Base-by-base conservation (phyloP, 139 green algal species). In the Closterium sp. region DNA sequence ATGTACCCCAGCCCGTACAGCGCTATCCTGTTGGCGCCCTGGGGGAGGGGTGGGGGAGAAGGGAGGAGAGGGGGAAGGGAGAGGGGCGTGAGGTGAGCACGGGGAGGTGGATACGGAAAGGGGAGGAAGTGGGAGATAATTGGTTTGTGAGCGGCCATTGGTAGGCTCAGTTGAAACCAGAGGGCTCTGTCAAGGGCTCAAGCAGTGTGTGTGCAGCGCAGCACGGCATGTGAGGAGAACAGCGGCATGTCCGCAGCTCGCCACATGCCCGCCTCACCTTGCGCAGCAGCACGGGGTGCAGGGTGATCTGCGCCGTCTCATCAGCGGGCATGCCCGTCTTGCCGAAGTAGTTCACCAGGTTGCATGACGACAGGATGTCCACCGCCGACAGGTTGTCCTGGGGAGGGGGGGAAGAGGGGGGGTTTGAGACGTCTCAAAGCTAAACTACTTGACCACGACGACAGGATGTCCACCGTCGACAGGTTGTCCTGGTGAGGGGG, bases 331-430 rank as follows among this genome's bases (percentile, higher is more conserved):
- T 28, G 6, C 10, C 66, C 25, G 84, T 89, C 94, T 99, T 99
- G 34, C 98, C 98, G 96, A 99, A 99, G 96, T 99, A 99, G 96
- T 99, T 99, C 88, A 99, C 95, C 9, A 99, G 95, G 64, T 95
- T 95, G 88, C 92, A 95, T 31, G 94, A 94, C 34, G 97, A 97
- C 28, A 99, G 94, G 83, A 99, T 96, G 94, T 99, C 98, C 34
- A 99, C 96, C 0, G 98, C 97, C 32, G 96, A 98, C 34, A 99
- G 94, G 93, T 98, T 98, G 90, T 98, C 97, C 91, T 93, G 91
- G 16, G 0, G 69, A 16, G 32, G 34, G 12, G 30, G 25, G 55
- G 0, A 19, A 76, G 55, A 28, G 28, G 76, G 28, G 76, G 28
- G 76, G 28, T 28, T n/a, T 28, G 28, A 28, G 28, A 28, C 28